phyloP scores from a whole-genome alignment of 2,329 filamentous ascomycete species.

The Cadophora sp. region DNA sequence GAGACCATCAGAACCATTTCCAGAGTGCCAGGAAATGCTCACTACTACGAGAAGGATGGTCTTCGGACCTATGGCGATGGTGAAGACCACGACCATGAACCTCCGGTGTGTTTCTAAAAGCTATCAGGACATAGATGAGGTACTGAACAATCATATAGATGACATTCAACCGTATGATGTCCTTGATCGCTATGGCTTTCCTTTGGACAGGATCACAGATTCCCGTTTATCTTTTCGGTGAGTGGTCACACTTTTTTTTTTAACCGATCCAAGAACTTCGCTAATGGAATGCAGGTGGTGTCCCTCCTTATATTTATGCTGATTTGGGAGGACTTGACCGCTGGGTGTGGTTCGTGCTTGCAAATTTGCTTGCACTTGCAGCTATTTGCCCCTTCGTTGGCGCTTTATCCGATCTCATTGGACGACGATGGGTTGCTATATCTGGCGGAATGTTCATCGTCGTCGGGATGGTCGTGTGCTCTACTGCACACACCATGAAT shows the following conservation, averaged over 20 bases:
- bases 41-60: conserved; percentile 44
- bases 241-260: background rate
- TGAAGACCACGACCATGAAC: conserved; percentile 54
- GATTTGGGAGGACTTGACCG: conserved; percentile 61
- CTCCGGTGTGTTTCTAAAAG: conserved; percentile 47
- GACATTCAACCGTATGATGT: conserved; percentile 59
- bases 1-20: conserved; percentile 38
- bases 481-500: conserved; percentile 65
- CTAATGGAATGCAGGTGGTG: conserved; percentile 33
- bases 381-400: conserved; percentile 70
- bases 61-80: conserved; percentile 55
- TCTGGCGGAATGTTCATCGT: conserved; percentile 60
- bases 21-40: conserved; percentile 36
- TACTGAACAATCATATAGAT: conserved; percentile 48
- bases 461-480: conserved; percentile 65
- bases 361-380: conserved; percentile 61
- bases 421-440: conserved; percentile 65
- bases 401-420: conserved; percentile 67
- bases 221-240: conserved; percentile 58
- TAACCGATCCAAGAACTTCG: background rate
- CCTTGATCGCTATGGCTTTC: conserved; percentile 64
- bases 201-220: conserved; percentile 67
- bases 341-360: conserved; percentile 49
- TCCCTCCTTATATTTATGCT: conserved; percentile 61
- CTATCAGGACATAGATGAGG: background rate